These are phyloP conservation scores for Lasiosphaeria hispida DNA, from an alignment of 495 filamentous ascomycete genomes.

Conservation along the genomic window DNA sequence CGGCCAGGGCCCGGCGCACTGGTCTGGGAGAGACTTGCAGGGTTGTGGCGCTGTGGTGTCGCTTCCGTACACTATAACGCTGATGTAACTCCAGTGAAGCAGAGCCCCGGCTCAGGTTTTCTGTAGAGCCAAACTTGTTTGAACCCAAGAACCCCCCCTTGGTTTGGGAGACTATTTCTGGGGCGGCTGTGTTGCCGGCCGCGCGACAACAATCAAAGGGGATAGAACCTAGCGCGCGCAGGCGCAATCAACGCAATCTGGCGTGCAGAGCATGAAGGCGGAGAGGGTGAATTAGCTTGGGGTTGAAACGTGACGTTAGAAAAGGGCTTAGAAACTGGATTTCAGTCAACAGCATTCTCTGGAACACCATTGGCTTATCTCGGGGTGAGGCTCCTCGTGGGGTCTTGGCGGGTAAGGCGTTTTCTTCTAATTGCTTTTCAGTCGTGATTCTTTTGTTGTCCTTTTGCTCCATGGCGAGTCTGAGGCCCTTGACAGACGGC, in stretches of 20 bases:
- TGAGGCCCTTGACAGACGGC: neutral
- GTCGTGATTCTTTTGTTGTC: too few relatives aligned
- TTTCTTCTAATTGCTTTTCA: neutral
- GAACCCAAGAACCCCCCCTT: neutral
- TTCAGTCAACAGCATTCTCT: conserved; percentile 35
- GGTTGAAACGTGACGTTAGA: conserved; percentile 9
- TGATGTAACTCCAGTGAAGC: too few relatives aligned
- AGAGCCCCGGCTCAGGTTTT: too few relatives aligned
- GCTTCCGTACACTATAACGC: too few relatives aligned
- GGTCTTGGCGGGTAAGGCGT: conserved; percentile 3
- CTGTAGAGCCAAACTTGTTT: neutral
- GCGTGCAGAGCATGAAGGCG: neutral
- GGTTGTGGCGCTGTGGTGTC: neutral
- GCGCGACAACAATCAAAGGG: neutral
- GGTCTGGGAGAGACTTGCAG: conserved; percentile 1
- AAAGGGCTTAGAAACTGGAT: conserved; percentile 3
- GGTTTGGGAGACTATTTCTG: conserved; percentile 15
- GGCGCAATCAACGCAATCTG: too few relatives aligned
- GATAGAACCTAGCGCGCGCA: neutral
- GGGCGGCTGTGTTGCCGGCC: conserved; percentile 12
- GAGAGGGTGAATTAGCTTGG: neutral
- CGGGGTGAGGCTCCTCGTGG: conserved; percentile 6
- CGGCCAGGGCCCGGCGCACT: conserved; percentile 8
- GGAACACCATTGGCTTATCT: conserved; percentile 21
- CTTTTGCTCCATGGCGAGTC: too few relatives aligned